Evolutionary conservation across 2,329 filamentous ascomycete genomes (phyloP), one percentile per base, ranked within the genome.

Genomic region (Pestalotiopsis sp.): DNA sequence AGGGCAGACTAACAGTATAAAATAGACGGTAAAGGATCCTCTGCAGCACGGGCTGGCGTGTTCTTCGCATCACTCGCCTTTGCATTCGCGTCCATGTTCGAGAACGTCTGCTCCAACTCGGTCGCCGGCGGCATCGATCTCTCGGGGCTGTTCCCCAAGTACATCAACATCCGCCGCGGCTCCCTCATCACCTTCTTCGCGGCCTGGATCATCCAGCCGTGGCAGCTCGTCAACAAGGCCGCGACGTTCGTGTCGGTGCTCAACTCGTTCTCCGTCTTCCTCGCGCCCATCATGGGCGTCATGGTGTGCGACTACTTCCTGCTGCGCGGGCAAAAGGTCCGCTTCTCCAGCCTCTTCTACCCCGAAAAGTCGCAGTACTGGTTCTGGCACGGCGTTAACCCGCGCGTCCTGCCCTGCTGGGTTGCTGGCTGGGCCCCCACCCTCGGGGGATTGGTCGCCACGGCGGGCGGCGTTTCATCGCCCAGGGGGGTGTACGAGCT

Each of bases 371-470:
- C 80, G 0, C 72, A 74, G 9, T 84, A 84, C 70, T 82, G 80
- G 75, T 84, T 78, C 69, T 80, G 70, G 67, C 77, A 80, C 13
- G 82, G 82, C 1, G 64, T 83, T 64, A 83, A 83, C 65, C 81
- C 78, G 78, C 72, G 80, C 4, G 79, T 79, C 0, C 73, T 82
- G 23, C 76, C 78, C 3, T 77, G 80, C 11, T 84, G 82, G 82
- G 72, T 80, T 0, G 80, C 78, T 60, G 82, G 82, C 3, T 82
- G 80, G 79, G 79, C 78, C n/a, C 81, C 80, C 2, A 83, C 80
- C 0, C 76, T 84, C 64, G 76, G 82, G 9, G 79, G 81, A 14
- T 70, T 82, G 59, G 64, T 83, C 23, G 73, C 80, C 63, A 80
- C 77, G 5, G 77, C 80, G 9, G 68, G 77, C 23, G 73, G 77